These are phyloP conservation scores for Leccinum incarnatum DNA, from an alignment of 768 basidiomycete genomes.

Conservation along the genomic window DNA sequence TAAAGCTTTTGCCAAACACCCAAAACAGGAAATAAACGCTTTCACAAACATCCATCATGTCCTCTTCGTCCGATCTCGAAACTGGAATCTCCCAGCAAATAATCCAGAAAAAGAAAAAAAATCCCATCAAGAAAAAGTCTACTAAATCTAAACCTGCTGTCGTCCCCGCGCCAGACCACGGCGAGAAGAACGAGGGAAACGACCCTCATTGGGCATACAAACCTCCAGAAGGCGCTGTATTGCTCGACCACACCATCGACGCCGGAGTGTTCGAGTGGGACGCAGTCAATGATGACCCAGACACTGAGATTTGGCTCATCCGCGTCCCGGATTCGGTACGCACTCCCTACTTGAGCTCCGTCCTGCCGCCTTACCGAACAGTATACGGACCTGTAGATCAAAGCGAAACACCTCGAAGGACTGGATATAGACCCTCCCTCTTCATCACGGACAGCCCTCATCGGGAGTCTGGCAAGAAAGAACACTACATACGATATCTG, in stretches of 20 bases:
- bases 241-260: conserved; percentile 47
- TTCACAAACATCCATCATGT: not conserved
- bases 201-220: conserved; percentile 58
- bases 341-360: conserved; percentile 3
- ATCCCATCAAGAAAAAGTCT: conserved; percentile 9
- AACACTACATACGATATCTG: conserved; percentile 61
- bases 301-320: conserved; percentile 69
- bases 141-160: conserved; percentile 2
- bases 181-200: conserved; percentile 51
- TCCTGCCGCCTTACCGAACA: not conserved
- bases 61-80: conserved; percentile 25
- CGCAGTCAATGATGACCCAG: conserved; percentile 47
- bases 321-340: conserved; percentile 67
- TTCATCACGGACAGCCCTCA: conserved; percentile 36
- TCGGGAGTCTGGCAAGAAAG: conserved; percentile 56
- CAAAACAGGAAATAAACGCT: conserved; percentile 6
- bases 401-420: conserved; percentile 59
- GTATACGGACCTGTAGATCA: conserved; percentile 43
- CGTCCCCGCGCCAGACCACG: conserved; percentile 23
- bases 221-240: conserved; percentile 52
- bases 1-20: conserved; percentile 29
- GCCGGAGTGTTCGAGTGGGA: conserved; percentile 66
- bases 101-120: conserved; percentile 5
- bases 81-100: conserved; percentile 4
- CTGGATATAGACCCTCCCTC: conserved; percentile 47